Evolutionary conservation across 176 grass and related monocot species (phyloP).

Genomic region (Phoenix roebelenii): DNA sequence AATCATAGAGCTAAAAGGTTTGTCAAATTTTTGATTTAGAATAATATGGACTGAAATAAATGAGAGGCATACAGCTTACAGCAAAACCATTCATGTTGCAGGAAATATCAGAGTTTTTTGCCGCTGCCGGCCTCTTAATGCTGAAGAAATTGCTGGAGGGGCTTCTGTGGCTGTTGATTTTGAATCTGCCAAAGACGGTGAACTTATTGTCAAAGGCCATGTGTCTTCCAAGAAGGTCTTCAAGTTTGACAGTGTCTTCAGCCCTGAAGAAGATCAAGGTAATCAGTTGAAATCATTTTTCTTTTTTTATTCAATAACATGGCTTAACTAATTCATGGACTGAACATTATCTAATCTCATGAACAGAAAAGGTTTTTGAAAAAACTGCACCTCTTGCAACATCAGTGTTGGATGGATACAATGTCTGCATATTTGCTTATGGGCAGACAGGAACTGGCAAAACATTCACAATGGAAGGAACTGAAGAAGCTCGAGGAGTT

Average conservation of each 20-base stretch:
- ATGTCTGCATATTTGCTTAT: constrained; percentile 94
- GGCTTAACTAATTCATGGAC: too few species aligned
- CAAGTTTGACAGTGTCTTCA: constrained; percentile 82
- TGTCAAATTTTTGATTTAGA: constrained; percentile 7
- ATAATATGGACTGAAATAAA: background rate
- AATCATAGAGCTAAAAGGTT: constrained; percentile 82
- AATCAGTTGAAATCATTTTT: constrained; percentile 2
- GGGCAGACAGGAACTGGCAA: constrained; percentile 92
- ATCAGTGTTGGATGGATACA: constrained; percentile 90
- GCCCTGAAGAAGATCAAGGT: constrained; percentile 87
- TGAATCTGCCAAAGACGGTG: constrained; percentile 81
- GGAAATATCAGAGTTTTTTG: constrained; percentile 97
- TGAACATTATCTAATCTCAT: constrained; percentile 2
- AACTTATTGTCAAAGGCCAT: constrained; percentile 74
- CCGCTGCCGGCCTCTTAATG: constrained; percentile 80
- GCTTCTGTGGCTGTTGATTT: constrained; percentile 57
- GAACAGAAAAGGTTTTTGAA: constrained; percentile 67
- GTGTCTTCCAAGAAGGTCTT: constrained; percentile 82
- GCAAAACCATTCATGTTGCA: constrained; percentile 5
- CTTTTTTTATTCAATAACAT: too few species aligned
- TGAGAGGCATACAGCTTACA: constrained; percentile 6
- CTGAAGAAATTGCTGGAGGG: constrained; percentile 61
- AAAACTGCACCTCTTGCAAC: constrained; percentile 71
- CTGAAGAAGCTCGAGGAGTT: constrained; percentile 64
- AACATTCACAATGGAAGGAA: constrained; percentile 98